phyloP scores from a whole-genome alignment of 202 grass and related monocot genomes.

The Panicum hallii region DNA sequence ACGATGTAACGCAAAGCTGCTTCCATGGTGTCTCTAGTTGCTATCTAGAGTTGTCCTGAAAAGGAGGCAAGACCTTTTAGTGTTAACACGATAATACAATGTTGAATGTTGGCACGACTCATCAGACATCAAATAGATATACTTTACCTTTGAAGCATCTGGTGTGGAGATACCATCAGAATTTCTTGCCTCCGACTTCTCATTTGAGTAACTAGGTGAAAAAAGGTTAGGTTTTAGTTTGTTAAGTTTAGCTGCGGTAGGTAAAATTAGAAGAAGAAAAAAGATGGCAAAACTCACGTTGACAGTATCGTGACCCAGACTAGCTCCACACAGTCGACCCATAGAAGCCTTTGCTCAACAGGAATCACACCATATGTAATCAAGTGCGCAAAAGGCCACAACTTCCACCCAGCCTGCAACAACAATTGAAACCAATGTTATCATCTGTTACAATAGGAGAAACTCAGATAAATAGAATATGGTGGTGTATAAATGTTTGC shows the following conservation, averaged over 20 bases:
- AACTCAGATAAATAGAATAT: constrained; percentile 1
- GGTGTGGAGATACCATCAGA: constrained; percentile 38
- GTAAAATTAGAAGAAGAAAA: neutral
- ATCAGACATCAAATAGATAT: neutral
- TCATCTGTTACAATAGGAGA: neutral
- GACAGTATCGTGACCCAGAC: constrained; percentile 96
- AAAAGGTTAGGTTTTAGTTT: neutral
- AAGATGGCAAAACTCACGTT: constrained; percentile 59
- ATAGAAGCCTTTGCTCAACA: constrained; percentile 91
- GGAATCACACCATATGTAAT: constrained; percentile 92
- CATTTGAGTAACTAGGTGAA: constrained; percentile 79
- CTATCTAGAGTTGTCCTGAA: constrained; percentile 56
- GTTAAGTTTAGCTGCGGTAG: neutral
- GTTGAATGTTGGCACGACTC: constrained; percentile 4
- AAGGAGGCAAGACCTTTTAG: neutral
- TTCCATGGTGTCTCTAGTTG: neutral
- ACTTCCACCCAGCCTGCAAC: constrained; percentile 90
- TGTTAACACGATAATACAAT: constrained; percentile 3
- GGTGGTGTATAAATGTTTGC: constrained; percentile 2
- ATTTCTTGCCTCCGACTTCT: constrained; percentile 96
- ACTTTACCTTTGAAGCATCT: constrained; percentile 50
- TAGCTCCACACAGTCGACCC: constrained; percentile 92
- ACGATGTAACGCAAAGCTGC: neutral
- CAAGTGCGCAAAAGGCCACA: constrained; percentile 96
- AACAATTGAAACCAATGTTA: constrained; percentile 19